Percentiles rank a stretch among this genome's conserved stretches.
phyloP scores from a whole-genome alignment of 371 early-diverging fungal species.

The Syncephalastrum sp. region DNA sequence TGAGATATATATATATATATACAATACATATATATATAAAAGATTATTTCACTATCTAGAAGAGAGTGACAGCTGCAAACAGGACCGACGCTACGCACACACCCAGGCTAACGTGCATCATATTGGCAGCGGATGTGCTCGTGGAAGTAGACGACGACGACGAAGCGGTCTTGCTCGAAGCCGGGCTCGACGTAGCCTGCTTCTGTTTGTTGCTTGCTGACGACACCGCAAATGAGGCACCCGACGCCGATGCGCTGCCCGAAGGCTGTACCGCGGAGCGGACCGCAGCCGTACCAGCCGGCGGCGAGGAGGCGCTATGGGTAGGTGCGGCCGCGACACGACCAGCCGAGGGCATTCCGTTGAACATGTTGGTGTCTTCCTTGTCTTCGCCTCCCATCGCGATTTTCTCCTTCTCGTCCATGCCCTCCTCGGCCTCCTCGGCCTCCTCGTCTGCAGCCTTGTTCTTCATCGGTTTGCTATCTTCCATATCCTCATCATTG shows the following conservation, averaged over 20 bases:
- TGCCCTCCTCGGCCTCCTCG: conserved; percentile 7
- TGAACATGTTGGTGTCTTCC: not conserved
- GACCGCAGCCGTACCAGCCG: not conserved
- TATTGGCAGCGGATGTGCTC: no score
- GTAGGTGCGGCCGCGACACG: not conserved
- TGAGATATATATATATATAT: not conserved
- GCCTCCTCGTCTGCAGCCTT: not conserved
- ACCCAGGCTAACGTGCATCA: no score
- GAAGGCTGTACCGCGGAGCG: no score
- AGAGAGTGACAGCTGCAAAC: conserved; percentile 7
- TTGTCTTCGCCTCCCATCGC: not conserved
- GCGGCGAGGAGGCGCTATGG: not conserved
- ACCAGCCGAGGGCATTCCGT: not conserved
- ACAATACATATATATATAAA: not conserved
- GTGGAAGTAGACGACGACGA: no score
- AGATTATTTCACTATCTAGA: conserved; percentile 8
- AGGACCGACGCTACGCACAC: not conserved
- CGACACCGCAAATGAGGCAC: no score
- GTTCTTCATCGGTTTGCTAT: not conserved
- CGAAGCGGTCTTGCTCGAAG: no score
- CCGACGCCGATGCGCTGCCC: no score
- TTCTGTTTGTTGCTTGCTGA: not conserved
- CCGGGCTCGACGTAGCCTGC: not conserved
- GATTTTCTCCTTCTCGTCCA: conserved; percentile 8
- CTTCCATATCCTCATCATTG: conserved; percentile 1